A percentile compares a stretch with the other conserved stretches of the same genome.
Evolutionary conservation across 345 rosid species (phyloP).

Genomic region (Boechera retrofracta): DNA sequence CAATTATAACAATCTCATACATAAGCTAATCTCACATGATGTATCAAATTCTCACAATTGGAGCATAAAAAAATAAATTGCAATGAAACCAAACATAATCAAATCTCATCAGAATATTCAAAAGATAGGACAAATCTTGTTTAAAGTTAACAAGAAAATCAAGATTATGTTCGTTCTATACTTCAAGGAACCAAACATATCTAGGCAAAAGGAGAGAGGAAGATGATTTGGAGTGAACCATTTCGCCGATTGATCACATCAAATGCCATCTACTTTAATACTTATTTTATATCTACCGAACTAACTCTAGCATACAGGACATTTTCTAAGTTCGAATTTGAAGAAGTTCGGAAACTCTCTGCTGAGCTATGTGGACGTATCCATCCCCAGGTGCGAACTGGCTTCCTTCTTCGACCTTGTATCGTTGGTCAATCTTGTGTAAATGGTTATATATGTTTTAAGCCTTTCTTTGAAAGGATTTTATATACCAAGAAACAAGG

Average conservation of each 20-base stretch:
- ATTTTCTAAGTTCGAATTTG: conserved; percentile 68
- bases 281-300: conserved; percentile 31
- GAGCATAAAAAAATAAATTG: no score
- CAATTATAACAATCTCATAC: no score
- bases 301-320: conserved; percentile 57
- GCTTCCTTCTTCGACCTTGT: conserved; percentile 30
- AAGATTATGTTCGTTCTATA: no score
- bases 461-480: conserved; percentile 3
- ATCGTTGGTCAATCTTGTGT: conserved; percentile 12
- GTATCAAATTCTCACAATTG: no score
- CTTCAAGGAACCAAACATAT: no score
- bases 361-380: conserved; percentile 96
- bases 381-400: conserved; percentile 67
- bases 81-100: no score
- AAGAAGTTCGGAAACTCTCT: conserved; percentile 83
- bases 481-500: conserved; percentile 7
- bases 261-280: conserved; percentile 32
- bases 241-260: background rate
- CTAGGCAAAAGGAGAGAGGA: background rate
- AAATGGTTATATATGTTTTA: conserved; percentile 3
- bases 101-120: no score
- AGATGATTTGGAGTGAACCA: background rate
- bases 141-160: background rate
- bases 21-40: no score
- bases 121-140: no score